phyloP scores from a whole-genome alignment of 805 yeast genomes.

The Zygosaccharomyces gambellarensis region DNA sequence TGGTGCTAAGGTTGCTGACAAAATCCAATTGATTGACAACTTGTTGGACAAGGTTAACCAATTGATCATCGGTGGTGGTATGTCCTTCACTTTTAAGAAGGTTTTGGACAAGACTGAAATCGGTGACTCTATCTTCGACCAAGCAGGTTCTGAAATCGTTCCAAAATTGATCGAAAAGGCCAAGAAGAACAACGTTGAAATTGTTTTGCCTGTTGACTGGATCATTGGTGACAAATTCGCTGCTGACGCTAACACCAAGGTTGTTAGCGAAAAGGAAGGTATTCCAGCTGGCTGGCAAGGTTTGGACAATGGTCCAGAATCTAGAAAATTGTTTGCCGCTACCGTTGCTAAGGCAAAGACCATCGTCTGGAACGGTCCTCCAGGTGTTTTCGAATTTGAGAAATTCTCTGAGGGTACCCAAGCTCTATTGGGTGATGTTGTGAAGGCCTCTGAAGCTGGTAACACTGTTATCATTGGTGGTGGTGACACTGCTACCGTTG shows the following conservation, averaged over 20 bases:
- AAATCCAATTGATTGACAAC: conserved; percentile 97
- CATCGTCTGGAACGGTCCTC: conserved; percentile 99
- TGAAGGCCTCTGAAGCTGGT: conserved; percentile 79
- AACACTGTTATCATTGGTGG: conserved; percentile 93
- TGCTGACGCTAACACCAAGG: conserved; percentile 80
- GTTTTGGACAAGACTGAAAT: conserved; percentile 77
- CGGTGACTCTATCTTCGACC: conserved; percentile 89
- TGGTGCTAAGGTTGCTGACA: conserved; percentile 99
- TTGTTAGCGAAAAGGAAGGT: conserved; percentile 85
- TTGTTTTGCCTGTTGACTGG: conserved; percentile 92
- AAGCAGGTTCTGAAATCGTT: conserved; percentile 92
- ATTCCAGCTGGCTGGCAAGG: conserved; percentile 96
- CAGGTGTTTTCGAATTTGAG: conserved; percentile 98
- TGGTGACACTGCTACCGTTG: conserved; percentile 99
- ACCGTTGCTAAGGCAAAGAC: conserved; percentile 93
- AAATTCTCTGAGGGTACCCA: conserved; percentile 89
- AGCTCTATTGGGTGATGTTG: conserved; percentile 81
- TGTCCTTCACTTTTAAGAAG: conserved; percentile 99
- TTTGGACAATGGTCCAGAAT: conserved; percentile 90
- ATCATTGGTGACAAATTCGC: conserved; percentile 93
- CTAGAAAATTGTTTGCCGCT: conserved; percentile 69
- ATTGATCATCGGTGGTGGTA: conserved; percentile 98
- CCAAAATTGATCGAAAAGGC: conserved; percentile 92
- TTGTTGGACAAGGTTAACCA: conserved; percentile 91
- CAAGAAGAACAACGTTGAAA: conserved; percentile 88